Evolutionary conservation across 78 protist genomes (phyloP).

Genomic region (Dictyostelium intermedium): DNA sequence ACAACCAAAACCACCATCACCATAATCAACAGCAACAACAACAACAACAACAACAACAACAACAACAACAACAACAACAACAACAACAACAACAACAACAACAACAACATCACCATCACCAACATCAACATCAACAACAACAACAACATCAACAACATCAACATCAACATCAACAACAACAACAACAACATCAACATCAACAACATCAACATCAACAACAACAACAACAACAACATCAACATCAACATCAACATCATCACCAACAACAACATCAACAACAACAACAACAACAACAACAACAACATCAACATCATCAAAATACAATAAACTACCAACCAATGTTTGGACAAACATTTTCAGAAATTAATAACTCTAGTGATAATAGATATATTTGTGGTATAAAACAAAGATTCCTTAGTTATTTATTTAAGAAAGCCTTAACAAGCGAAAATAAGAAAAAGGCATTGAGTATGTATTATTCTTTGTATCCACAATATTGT

Average conservation of each 20-base stretch:
- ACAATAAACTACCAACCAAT: neutral
- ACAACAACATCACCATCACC: neutral
- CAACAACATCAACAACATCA: neutral
- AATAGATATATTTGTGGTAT: constrained; percentile 29
- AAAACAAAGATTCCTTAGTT: constrained; percentile 70
- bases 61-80: neutral
- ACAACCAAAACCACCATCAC: neutral
- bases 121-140: neutral
- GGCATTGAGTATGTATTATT: constrained; percentile 39
- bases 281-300: neutral
- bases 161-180: neutral
- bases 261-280: neutral
- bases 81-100: neutral
- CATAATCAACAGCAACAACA: neutral
- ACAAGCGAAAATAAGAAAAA: constrained; percentile 9
- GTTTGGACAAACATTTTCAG: neutral
- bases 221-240: neutral
- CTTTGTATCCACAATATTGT: constrained; percentile 67
- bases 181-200: neutral
- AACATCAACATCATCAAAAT: too few species aligned
- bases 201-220: neutral
- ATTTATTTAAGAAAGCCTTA: constrained; percentile 36
- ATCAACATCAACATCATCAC: neutral
- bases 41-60: neutral
- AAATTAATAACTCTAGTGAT: neutral